Evolutionary conservation across 495 filamentous ascomycete genomes (phyloP).

Genomic region (Aspergillus conjunctus): DNA sequence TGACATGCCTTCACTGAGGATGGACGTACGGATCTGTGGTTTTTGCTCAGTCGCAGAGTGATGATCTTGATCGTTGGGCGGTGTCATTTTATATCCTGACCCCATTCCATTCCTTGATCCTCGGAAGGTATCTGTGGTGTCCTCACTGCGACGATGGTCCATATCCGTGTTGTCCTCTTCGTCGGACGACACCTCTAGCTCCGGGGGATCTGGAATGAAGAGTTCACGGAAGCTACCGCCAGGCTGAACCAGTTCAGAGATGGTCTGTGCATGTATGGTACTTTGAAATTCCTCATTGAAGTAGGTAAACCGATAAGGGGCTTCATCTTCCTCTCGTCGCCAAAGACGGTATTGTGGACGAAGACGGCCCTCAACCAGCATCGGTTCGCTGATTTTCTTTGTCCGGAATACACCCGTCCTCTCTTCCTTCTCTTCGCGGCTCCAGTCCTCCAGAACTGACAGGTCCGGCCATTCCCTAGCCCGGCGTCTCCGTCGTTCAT

Average conservation of each 20-base stretch:
- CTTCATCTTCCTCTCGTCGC: constrained; percentile 87
- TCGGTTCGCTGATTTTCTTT: constrained; percentile 91
- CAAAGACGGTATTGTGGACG: constrained; percentile 78
- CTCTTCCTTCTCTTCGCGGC: constrained; percentile 84
- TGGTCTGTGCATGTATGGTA: constrained; percentile 93
- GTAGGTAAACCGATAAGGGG: constrained; percentile 94
- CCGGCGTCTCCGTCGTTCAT: constrained; percentile 56
- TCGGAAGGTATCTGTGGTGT: constrained; percentile 23
- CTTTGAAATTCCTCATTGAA: constrained; percentile 96
- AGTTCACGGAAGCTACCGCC: constrained; percentile 81
- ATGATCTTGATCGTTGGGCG: constrained; percentile 13
- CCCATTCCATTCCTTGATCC: constrained; percentile 8
- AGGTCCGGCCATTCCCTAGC: constrained; percentile 69
- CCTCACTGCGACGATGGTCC: constrained; percentile 33
- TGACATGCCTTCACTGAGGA: constrained; percentile 39
- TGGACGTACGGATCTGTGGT: constrained; percentile 25
- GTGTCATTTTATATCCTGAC: constrained; percentile 9
- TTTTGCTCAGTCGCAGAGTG: constrained; percentile 15
- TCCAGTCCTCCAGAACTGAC: constrained; percentile 85
- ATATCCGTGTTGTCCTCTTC: constrained; percentile 64
- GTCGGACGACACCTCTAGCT: constrained; percentile 64
- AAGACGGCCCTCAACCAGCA: constrained; percentile 84
- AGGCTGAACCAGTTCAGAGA: constrained; percentile 86
- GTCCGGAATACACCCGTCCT: constrained; percentile 81
- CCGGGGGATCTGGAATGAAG: constrained; percentile 74